These are phyloP conservation scores for Rubroshorea leprosula DNA, from an alignment of 345 rosid species.

Conservation along the genomic window DNA sequence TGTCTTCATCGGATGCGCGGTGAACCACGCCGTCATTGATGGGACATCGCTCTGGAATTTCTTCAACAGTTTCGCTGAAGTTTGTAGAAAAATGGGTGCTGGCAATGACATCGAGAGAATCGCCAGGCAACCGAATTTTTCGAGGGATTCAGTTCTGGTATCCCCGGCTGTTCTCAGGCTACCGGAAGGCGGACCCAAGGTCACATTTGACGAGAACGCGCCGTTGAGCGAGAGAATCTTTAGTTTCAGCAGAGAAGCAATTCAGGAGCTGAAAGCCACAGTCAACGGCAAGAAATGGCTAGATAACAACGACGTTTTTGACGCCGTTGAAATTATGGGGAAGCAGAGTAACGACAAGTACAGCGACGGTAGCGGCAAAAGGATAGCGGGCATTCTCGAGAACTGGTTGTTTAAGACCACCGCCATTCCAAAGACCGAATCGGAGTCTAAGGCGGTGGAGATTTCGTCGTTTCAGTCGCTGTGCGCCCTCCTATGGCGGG, in stretches of 20 bases:
- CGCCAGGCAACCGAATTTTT: constrained; percentile 51
- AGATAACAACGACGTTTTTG: constrained; percentile 17
- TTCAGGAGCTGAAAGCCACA: constrained; percentile 52
- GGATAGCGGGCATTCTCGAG: constrained; percentile 30
- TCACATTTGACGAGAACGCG: constrained; percentile 59
- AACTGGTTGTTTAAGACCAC: constrained; percentile 29
- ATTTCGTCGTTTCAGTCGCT: constrained; percentile 91
- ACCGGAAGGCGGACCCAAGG: constrained; percentile 71
- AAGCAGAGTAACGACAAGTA: constrained; percentile 57
- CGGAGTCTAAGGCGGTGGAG: constrained; percentile 25
- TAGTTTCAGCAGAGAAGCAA: constrained; percentile 69
- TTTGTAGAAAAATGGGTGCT: constrained; percentile 38
- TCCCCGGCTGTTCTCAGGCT: constrained; percentile 59
- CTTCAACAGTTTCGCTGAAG: constrained; percentile 76
- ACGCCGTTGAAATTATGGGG: constrained; percentile 57
- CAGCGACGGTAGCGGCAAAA: constrained; percentile 24
- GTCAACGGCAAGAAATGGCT: constrained; percentile 34
- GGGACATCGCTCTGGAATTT: constrained; percentile 96
- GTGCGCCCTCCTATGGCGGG: constrained; percentile 68
- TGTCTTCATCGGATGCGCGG: constrained; percentile 65
- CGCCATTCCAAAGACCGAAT: constrained; percentile 26
- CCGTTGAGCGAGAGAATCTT: constrained; percentile 76
- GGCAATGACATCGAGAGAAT: constrained; percentile 17
- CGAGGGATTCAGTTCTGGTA: constrained; percentile 54
- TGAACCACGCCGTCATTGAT: constrained; percentile 75